Base-by-base conservation (phyloP, 2,329 filamentous ascomycete species). In the Colletotrichum orbiculare region DNA sequence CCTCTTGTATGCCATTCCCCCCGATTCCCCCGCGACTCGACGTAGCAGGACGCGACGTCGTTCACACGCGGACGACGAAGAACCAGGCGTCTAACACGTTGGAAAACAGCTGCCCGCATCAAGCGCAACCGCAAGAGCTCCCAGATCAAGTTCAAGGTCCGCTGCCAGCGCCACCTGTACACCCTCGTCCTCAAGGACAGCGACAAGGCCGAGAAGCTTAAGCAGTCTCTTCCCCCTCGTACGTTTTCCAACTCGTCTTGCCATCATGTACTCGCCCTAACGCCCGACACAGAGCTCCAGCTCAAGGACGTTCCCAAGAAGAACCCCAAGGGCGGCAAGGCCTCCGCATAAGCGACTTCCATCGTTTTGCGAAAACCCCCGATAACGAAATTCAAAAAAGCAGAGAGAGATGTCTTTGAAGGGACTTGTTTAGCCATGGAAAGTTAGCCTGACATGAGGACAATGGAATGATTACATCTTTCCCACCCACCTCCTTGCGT, bases 111-210 rank as follows among this genome's bases (percentile, higher is more conserved):
- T 83, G 92, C 92, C 79, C 90, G 92, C 82, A 93, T 95, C 88
- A 95, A 98, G 94, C 96, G 96, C 89, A 97, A 91, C 90, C 91
- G 90, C 84, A 90, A 91, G 85, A 85, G 86, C 79, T 88, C 91
- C 81, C 91, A 95, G 88, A 94, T 96, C 91, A 99, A 99, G 92
- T 98, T 99, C 94, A 99, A 99, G 93, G 95, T 99, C 89, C 93
- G 96, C 83, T 98, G 96, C 91, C 88, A 93, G 82, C 89, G 90
- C 79, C 90, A 96, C 88, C 88, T 99, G 75, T 99, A 99, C 92
- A 97, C 96, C 75, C 91, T 99, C 76, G 92, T 97, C 81, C 91
- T 99, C 78, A 97, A 97, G 90, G 96, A 99, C 86, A 89, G 89
- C 79, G 96, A 97, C 81, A 98, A 98, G 93, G 96, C 95, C 83